These are phyloP conservation scores for Aspergillus japonicus DNA, from an alignment of 2,329 filamentous ascomycete genomes.

Conservation along the genomic window DNA sequence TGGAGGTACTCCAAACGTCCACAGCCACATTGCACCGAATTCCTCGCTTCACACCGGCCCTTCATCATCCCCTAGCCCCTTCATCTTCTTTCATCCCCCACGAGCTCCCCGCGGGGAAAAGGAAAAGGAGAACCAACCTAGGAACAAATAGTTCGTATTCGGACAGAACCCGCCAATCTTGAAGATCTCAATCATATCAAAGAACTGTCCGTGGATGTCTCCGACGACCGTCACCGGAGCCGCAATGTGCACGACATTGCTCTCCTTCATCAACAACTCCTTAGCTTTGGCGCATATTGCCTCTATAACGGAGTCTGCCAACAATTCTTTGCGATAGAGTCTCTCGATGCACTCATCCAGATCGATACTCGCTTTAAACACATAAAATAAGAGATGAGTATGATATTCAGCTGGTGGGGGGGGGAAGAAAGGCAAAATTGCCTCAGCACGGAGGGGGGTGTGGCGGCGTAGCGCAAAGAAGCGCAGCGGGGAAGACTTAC, in stretches of 20 bases:
- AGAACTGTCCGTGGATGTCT: conserved; percentile 98
- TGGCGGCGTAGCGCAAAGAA: not conserved
- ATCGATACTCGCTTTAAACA: conserved; percentile 79
- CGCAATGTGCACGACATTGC: conserved; percentile 96
- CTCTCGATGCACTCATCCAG: conserved; percentile 97
- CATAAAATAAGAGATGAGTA: conserved; percentile 8
- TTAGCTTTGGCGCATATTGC: conserved; percentile 99
- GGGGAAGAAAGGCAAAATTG: not conserved
- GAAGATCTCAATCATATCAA: conserved; percentile 98
- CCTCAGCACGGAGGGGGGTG: not conserved
- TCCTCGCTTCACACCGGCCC: not conserved
- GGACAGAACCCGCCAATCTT: conserved; percentile 96
- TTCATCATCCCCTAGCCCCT: not conserved
- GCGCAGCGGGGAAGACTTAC: conserved; percentile 28
- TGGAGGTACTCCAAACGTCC: not conserved
- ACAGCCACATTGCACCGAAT: not conserved
- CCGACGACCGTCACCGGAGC: conserved; percentile 96
- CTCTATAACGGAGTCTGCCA: conserved; percentile 97
- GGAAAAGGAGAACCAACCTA: conserved; percentile 58
- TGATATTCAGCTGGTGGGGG: not conserved
- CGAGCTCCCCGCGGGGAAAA: not conserved
- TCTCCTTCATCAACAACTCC: conserved; percentile 98
- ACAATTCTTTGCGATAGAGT: conserved; percentile 93
- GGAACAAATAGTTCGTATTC: conserved; percentile 96
- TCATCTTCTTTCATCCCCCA: not conserved